Evolutionary conservation across 2,329 filamentous ascomycete species (phyloP).

Genomic region (Aspergillus vadensis): DNA sequence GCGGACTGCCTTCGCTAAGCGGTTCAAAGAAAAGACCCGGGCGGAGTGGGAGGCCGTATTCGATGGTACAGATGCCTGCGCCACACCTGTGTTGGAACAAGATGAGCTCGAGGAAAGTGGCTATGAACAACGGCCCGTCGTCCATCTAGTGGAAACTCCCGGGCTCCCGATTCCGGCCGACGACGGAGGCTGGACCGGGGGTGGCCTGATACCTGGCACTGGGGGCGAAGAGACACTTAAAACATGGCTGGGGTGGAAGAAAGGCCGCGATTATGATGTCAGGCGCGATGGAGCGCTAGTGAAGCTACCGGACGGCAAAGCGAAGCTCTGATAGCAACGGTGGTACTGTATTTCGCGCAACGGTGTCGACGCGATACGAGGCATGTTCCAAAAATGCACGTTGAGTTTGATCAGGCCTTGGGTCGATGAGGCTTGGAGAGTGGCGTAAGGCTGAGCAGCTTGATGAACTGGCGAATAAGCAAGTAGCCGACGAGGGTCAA

Average conservation of each 20-base stretch:
- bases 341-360: background rate
- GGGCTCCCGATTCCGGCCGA: slow-evolving; percentile 60
- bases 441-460: slow-evolving; percentile 4
- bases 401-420: background rate
- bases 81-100: slow-evolving; percentile 81
- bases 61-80: slow-evolving; percentile 88
- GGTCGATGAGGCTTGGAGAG: slow-evolving; percentile 1
- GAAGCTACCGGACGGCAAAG: slow-evolving; percentile 41
- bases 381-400: background rate
- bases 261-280: slow-evolving; percentile 70
- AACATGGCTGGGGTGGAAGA: slow-evolving; percentile 76
- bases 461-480: background rate
- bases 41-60: slow-evolving; percentile 83
- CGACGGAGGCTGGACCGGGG: slow-evolving; percentile 68
- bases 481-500: background rate
- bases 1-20: slow-evolving; percentile 58
- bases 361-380: background rate
- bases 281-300: slow-evolving; percentile 62
- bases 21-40: slow-evolving; percentile 71
- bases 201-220: slow-evolving; percentile 63
- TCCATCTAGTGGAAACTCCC: slow-evolving; percentile 66
- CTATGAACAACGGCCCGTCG: slow-evolving; percentile 50
- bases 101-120: slow-evolving; percentile 66
- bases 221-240: slow-evolving; percentile 71
- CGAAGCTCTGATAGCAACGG: slow-evolving; percentile 28